These are phyloP conservation scores for Arthrobotrys conoides DNA, from an alignment of 2,329 filamentous ascomycete species.

Conservation along the genomic window DNA sequence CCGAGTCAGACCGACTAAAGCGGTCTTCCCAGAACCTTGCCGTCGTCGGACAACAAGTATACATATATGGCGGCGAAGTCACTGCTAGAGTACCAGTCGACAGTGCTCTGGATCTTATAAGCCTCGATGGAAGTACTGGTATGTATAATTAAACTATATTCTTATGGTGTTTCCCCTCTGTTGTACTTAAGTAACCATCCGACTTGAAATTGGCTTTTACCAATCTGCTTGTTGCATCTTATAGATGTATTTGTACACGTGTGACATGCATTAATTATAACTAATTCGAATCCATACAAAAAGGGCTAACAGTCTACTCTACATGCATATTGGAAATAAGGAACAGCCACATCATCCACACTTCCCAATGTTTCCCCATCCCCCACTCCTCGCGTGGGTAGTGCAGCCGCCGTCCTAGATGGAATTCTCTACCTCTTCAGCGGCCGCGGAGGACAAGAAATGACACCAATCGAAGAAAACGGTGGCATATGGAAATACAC, in stretches of 20 bases:
- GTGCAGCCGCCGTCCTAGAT: slow-evolving; percentile 78
- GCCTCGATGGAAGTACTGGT: neutral
- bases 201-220: too few species aligned
- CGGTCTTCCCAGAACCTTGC: slow-evolving; percentile 58
- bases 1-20: slow-evolving; percentile 11
- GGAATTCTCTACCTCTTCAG: slow-evolving; percentile 84
- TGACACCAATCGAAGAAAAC: slow-evolving; percentile 79
- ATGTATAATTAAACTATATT: neutral
- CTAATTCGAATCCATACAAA: too few species aligned
- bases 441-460: slow-evolving; percentile 78
- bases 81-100: slow-evolving; percentile 26
- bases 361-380: slow-evolving; percentile 66
- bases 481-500: slow-evolving; percentile 84
- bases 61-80: slow-evolving; percentile 55
- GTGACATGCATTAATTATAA: neutral
- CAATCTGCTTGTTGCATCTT: too few species aligned
- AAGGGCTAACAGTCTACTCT: neutral
- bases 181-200: neutral
- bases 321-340: neutral
- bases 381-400: slow-evolving; percentile 79
- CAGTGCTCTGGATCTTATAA: slow-evolving; percentile 12
- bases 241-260: neutral
- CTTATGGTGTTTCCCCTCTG: too few species aligned
- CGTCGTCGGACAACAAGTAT: slow-evolving; percentile 32
- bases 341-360: slow-evolving; percentile 2